phyloP scores from a whole-genome alignment of 164 flowering plant species.

The Cinnamomum micranthum region DNA sequence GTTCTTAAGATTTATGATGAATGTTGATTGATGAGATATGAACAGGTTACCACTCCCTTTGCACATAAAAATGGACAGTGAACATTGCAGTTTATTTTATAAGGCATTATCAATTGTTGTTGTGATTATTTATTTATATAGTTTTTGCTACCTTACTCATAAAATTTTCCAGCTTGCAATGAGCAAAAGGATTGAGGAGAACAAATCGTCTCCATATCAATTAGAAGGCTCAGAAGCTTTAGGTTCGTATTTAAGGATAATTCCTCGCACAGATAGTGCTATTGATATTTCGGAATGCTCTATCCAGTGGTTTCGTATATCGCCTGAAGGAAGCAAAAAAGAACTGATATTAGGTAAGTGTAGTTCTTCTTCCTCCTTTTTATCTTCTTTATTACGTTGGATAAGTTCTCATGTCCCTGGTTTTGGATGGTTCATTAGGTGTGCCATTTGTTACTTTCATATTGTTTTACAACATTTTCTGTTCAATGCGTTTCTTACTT shows the following conservation, averaged over 20 bases:
- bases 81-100: background rate
- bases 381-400: background rate
- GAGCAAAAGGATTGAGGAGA: constrained; percentile 56
- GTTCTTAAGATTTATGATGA: background rate
- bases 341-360: constrained; percentile 74
- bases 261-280: constrained; percentile 46
- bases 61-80: background rate
- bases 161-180: constrained; percentile 52
- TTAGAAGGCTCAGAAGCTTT: constrained; percentile 75
- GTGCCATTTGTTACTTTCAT: background rate
- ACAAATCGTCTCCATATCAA: constrained; percentile 41
- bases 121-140: background rate
- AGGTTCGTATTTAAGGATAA: constrained; percentile 70
- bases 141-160: background rate
- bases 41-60: background rate
- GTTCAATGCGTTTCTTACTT: background rate
- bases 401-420: background rate
- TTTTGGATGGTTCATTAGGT: background rate
- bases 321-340: constrained; percentile 61
- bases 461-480: background rate
- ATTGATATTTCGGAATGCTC: constrained; percentile 63
- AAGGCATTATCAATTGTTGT: background rate
- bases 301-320: constrained; percentile 85
- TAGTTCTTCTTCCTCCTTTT: background rate
- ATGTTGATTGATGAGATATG: background rate